Conservation (phyloP, 306 rosid species). For the Leucaena leucocephala region DNA sequence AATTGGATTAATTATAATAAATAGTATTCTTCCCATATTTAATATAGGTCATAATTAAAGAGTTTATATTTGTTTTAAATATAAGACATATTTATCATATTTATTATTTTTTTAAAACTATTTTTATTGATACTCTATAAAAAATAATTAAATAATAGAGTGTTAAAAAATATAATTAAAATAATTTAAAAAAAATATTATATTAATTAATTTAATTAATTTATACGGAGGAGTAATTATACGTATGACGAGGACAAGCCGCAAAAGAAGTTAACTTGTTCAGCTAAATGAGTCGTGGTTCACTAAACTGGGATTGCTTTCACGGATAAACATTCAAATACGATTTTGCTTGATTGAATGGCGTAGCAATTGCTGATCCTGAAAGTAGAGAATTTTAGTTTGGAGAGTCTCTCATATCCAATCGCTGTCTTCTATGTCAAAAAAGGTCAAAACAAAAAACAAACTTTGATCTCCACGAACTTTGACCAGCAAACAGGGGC, state of each 20-base stretch:
- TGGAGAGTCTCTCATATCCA: not conserved
- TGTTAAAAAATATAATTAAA: no score
- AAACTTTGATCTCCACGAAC: constrained; percentile 23
- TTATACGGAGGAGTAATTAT: no score
- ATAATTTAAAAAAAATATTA: no score
- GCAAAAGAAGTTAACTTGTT: not conserved
- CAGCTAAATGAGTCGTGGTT: not conserved
- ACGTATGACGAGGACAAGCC: not conserved
- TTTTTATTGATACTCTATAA: no score
- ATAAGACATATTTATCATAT: no score
- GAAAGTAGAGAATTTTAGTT: no score
- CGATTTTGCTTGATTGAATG: not conserved
- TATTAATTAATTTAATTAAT: no score
- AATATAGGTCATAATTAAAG: no score
- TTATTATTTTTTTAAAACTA: no score
- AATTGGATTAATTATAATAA: not conserved
- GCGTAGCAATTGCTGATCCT: not conserved
- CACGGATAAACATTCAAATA: not conserved
- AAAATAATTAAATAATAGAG: no score
- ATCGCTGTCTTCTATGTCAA: constrained; percentile 30
- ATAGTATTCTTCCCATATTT: no score
- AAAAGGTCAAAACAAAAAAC: not conserved
- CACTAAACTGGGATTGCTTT: not conserved
- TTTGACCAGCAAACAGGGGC: constrained; percentile 46
- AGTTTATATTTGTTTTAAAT: no score